Evolutionary conservation across 441 rosid genomes (phyloP).

Genomic region (Erodium trifolium): DNA sequence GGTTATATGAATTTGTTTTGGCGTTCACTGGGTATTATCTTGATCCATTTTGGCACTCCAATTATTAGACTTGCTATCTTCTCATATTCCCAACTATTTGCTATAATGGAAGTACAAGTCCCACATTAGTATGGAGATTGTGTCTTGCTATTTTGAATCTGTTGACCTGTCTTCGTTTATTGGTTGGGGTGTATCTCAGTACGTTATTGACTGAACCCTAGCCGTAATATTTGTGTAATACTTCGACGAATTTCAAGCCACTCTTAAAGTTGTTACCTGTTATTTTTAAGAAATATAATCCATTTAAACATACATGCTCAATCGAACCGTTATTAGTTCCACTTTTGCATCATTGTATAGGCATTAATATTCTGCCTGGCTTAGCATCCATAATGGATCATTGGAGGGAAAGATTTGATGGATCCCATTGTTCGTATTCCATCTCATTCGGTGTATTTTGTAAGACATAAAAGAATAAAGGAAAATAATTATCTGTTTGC

Average conservation of each 20-base stretch:
- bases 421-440: background rate
- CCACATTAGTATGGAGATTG: background rate
- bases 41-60: background rate
- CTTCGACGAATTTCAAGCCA: background rate
- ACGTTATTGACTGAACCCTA: background rate
- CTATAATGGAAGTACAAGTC: background rate
- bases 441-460: background rate
- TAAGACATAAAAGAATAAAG: background rate
- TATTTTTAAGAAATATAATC: background rate
- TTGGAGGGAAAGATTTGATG: background rate
- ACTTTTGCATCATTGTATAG: background rate
- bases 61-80: background rate
- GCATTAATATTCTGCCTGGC: background rate
- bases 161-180: background rate
- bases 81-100: background rate
- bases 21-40: background rate
- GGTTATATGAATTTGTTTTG: background rate
- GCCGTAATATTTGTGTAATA: background rate
- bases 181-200: background rate
- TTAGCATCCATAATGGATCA: background rate
- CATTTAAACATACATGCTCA: background rate
- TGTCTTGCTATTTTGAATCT: background rate
- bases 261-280: background rate
- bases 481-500: background rate
- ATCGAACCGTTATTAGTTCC: background rate